phyloP scores from a whole-genome alignment of 495 filamentous ascomycete species.

The Penicillium robsamsonii region DNA sequence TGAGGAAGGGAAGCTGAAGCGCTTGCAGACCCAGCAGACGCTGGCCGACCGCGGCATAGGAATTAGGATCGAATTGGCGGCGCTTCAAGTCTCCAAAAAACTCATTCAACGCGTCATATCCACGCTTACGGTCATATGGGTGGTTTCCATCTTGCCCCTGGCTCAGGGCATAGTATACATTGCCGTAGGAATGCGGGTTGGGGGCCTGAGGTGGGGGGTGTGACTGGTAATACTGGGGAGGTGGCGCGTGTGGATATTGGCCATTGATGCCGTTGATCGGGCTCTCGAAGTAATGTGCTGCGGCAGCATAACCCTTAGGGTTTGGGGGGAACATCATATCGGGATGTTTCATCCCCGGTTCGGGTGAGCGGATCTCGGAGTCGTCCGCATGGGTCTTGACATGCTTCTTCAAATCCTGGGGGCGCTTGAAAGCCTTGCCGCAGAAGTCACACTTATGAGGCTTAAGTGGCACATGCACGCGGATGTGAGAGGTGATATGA shows the following conservation, averaged over 20 bases:
- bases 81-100: slow-evolving; percentile 92
- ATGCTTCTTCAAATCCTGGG: slow-evolving; percentile 99
- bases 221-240: slow-evolving; percentile 58
- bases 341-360: slow-evolving; percentile 52
- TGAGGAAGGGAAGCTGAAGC: slow-evolving; percentile 65
- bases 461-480: slow-evolving; percentile 96
- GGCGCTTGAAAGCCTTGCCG: slow-evolving; percentile 98
- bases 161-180: slow-evolving; percentile 68
- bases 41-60: slow-evolving; percentile 77
- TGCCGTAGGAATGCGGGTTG: slow-evolving; percentile 59
- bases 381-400: slow-evolving; percentile 99
- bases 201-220: slow-evolving; percentile 50
- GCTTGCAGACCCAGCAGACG: slow-evolving; percentile 72
- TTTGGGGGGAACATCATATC: slow-evolving; percentile 54
- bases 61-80: slow-evolving; percentile 79
- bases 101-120: slow-evolving; percentile 83
- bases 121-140: slow-evolving; percentile 70
- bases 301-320: slow-evolving; percentile 42
- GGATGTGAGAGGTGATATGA: slow-evolving; percentile 98
- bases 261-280: slow-evolving; percentile 40
- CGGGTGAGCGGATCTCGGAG: slow-evolving; percentile 77
- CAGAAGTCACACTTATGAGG: slow-evolving; percentile 99
- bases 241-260: slow-evolving; percentile 46
- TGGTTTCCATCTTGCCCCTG: slow-evolving; percentile 49
- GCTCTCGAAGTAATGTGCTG: slow-evolving; percentile 46